phyloP scores from a whole-genome alignment of 176 grass and related monocot genomes.

The Paspalum notatum region DNA sequence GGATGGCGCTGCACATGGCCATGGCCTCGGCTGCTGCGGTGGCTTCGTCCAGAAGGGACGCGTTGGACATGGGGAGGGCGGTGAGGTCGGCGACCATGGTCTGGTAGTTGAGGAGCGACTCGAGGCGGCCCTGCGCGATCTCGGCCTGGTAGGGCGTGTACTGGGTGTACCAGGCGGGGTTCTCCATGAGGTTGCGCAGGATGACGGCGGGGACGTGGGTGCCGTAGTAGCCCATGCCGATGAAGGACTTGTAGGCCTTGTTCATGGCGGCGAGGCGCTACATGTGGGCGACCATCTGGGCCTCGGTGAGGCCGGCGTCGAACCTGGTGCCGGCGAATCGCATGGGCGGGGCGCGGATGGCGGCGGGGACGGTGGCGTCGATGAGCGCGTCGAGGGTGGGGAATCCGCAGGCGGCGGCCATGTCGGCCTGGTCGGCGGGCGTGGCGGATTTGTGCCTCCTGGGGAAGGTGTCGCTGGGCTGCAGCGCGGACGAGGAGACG shows the following conservation, averaged over 20 bases:
- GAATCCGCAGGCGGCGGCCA: conserved; percentile 80
- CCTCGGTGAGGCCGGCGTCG: conserved; percentile 81
- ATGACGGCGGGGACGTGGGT: conserved; percentile 82
- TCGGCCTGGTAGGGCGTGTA: conserved; percentile 99
- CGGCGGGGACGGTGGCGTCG: conserved; percentile 72
- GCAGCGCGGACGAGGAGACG: conserved; percentile 60
- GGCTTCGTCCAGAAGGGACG: conserved; percentile 95
- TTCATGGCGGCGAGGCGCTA: conserved; percentile 71
- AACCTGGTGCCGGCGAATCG: conserved; percentile 63
- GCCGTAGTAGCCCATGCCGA: conserved; percentile 97
- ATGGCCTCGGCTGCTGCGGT: conserved; percentile 99
- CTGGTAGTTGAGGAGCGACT: conserved; percentile 98
- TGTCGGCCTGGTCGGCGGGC: conserved; percentile 67
- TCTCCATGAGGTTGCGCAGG: conserved; percentile 98
- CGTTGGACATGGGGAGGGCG: conserved; percentile 95
- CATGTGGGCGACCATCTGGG: conserved; percentile 94
- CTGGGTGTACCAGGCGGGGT: conserved; percentile 99
- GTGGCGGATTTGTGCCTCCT: conserved; percentile 90
- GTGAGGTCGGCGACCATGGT: conserved; percentile 96
- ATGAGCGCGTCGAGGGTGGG: conserved; percentile 66
- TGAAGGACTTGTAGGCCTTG: conserved; percentile 88
- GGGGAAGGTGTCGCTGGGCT: conserved; percentile 90
- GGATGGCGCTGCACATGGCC: conserved; percentile 96
- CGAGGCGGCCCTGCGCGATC: conserved; percentile 96
- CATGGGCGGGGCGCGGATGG: conserved; percentile 68